A percentile compares a stretch with the other conserved stretches of the same genome.
phyloP scores from a whole-genome alignment of 176 grass and related monocot species.

The Aegilops longissima region DNA sequence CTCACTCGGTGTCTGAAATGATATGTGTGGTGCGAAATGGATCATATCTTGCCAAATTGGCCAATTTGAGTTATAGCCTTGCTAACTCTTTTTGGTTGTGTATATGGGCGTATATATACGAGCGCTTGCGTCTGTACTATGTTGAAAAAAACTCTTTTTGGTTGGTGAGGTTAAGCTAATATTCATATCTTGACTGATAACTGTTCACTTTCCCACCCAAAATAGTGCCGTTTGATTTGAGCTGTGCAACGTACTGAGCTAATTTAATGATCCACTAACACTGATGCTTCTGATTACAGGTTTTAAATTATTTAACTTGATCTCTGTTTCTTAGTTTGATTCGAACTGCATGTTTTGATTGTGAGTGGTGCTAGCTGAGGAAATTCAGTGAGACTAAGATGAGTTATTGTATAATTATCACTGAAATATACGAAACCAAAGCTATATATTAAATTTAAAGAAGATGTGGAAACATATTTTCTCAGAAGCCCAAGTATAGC shows the following conservation, averaged over 20 bases:
- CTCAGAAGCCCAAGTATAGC: not conserved
- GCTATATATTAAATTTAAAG: not conserved
- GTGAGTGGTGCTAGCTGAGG: not conserved
- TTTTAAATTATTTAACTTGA: not conserved
- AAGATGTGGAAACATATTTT: not conserved
- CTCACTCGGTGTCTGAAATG: not conserved
- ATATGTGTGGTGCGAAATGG: not conserved
- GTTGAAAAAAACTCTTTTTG: not conserved
- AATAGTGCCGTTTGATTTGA: not conserved
- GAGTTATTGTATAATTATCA: not conserved
- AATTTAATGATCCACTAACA: not conserved
- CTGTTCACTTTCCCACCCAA: not conserved
- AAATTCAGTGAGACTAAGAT: not conserved
- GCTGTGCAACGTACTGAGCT: not conserved
- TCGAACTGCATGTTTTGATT: not conserved
- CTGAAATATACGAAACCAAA: not conserved
- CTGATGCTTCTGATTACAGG: not conserved
- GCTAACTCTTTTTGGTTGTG: not conserved
- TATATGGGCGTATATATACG: too few relatives aligned
- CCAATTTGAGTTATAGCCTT: not conserved
- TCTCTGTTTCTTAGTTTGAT: constrained; percentile 1
- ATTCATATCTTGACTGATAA: not conserved
- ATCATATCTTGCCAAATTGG: not conserved
- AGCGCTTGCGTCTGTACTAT: too few relatives aligned
- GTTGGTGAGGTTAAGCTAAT: not conserved